Conservation (phyloP, 352 stramenopile species). For the Pythium biforme region DNA sequence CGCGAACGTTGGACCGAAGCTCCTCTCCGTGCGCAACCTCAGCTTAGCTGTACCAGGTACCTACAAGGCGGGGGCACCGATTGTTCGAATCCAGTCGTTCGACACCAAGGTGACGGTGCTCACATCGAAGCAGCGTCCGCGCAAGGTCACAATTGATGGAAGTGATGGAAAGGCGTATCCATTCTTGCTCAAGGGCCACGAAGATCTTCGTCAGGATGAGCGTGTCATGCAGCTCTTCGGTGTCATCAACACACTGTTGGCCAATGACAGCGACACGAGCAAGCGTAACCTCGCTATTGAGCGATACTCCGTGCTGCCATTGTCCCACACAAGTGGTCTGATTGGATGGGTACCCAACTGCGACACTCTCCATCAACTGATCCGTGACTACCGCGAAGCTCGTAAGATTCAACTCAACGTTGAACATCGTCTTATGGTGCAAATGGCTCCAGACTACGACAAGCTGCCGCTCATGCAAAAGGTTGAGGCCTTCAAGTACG, state of each 20-base stretch:
- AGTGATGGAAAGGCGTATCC: slow-evolving; percentile 98
- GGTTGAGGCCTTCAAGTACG: slow-evolving; percentile 98
- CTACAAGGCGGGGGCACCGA: slow-evolving; percentile 83
- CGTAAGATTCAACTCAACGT: slow-evolving; percentile 95
- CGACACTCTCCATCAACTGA: slow-evolving; percentile 99
- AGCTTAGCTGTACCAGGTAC: slow-evolving; percentile 96
- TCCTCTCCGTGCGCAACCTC: slow-evolving; percentile 94
- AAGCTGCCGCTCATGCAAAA: slow-evolving; percentile 99
- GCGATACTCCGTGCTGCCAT: slow-evolving; percentile 97
- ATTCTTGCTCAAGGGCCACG: slow-evolving; percentile 99
- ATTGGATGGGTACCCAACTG: slow-evolving; percentile 99
- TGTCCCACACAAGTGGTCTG: slow-evolving; percentile 98
- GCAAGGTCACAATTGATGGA: slow-evolving; percentile 98
- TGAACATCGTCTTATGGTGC: slow-evolving; percentile 97
- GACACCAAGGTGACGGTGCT: slow-evolving; percentile 95
- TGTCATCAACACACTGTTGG: slow-evolving; percentile 99
- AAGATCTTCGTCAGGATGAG: slow-evolving; percentile 99
- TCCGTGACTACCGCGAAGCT: slow-evolving; percentile 94
- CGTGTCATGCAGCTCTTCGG: slow-evolving; percentile 99
- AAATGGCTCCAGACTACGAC: slow-evolving; percentile 98
- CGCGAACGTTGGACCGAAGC: slow-evolving; percentile 94
- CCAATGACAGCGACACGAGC: slow-evolving; percentile 96
- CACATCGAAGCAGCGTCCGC: slow-evolving; percentile 98
- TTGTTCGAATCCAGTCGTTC: slow-evolving; percentile 92
- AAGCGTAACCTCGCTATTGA: slow-evolving; percentile 98